A percentile compares a stretch with the other conserved stretches of the same genome.
phyloP scores from a whole-genome alignment of 257 asterid genomes.

The Ehretia macrophylla region DNA sequence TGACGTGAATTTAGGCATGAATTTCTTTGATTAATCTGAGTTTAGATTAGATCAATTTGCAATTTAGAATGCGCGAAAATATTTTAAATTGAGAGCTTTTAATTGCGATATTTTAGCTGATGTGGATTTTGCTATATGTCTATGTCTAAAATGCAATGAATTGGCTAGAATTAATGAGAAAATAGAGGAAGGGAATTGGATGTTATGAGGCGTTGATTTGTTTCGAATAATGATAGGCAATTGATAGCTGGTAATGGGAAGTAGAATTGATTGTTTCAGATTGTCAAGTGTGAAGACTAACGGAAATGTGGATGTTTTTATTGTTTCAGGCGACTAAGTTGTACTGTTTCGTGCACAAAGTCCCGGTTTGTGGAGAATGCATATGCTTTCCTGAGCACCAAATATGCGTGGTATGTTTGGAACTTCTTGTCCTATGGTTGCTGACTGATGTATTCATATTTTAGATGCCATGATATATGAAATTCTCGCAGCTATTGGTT shows the following conservation, averaged over 20 bases:
- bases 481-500: no score
- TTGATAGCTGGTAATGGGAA: background rate
- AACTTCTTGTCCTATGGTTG: background rate
- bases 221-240: background rate
- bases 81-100: background rate
- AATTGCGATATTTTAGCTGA: background rate
- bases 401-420: slow-evolving; percentile 79
- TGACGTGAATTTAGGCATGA: background rate
- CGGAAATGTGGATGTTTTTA: slow-evolving; percentile 3
- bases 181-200: background rate
- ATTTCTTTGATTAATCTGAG: background rate
- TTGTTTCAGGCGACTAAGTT: slow-evolving; percentile 80
- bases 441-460: background rate
- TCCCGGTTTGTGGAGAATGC: slow-evolving; percentile 95
- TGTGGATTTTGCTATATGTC: background rate
- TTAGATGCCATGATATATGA: no score
- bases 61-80: background rate
- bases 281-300: slow-evolving; percentile 3
- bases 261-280: background rate
- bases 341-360: slow-evolving; percentile 98
- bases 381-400: slow-evolving; percentile 93
- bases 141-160: background rate
- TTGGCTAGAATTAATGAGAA: background rate
- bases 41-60: slow-evolving; percentile 37
- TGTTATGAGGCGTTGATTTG: background rate